Evolutionary conservation across 768 basidiomycete genomes (phyloP), one percentile per base, ranked within the genome.

Genomic region (Tulasnella sp.): DNA sequence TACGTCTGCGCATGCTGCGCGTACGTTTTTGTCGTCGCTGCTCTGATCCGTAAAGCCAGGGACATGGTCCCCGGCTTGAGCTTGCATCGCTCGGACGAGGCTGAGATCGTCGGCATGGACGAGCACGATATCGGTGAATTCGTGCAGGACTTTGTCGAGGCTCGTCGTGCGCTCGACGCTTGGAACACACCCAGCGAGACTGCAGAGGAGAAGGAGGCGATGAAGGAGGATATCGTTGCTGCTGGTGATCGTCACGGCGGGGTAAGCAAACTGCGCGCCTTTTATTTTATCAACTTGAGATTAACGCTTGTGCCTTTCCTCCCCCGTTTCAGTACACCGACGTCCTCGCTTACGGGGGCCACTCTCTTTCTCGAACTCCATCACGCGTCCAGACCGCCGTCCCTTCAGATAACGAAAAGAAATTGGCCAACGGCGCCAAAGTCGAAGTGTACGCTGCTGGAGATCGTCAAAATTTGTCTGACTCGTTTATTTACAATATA

Each of bases 31-130:
- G 87, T 88, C 72, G 85, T 87, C 58, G 91, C 91, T 9, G 89
- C 89, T 0, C 78, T 86, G 8, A 82, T 91, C n/a, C 89, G 87
- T 17, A 90, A 90, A 81, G 81, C 76, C 19, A 79, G 91, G 69
- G 87, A 91, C 78, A 14, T 85, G 3, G 85, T 89, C 71, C 90
- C 90, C 67, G 89, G 90, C 19, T 82, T 91, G 42, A 83, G 85
- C 37, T 83, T 91, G 40, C 84, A 86, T 49, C 86, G 86, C 22
- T 86, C 87, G 0, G 84, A 85, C 4, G 87, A 89, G 80, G 88
- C 86, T 19, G 91, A 91, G 80, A 83, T 81, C 73, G 83, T 89
- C 37, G 91, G 91, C 39, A 88, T 91, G 85, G 91, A 91, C 78
- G 91, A 91, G 80, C 86, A 88, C 36, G 89, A 93, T 39, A 78